Base-by-base conservation (phyloP, 1,139 yeast species). In the Spathaspora jeffriesii region DNA sequence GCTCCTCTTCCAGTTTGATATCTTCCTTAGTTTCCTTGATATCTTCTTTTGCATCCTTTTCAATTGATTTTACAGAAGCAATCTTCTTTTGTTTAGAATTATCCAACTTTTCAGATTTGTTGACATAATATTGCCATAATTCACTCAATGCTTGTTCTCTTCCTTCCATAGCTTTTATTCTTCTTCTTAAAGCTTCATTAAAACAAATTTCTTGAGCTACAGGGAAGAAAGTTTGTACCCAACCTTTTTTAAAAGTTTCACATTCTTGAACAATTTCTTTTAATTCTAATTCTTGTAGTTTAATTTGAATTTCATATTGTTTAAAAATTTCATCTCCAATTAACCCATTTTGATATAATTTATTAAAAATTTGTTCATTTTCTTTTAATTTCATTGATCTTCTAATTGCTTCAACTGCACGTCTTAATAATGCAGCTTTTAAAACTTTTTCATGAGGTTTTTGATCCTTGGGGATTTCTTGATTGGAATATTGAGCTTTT, bases 241-340 rank as follows among this genome's bases (percentile, higher is more conserved):
- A 92, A 23, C 90, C 95, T 45, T 82, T 79, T 62, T 88, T 88
- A 56, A 80, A 71, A 15, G 68, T 55, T 61, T 89, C 91, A 43
- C 96, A 89, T 65, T 90, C 97, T 47, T 65, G 70, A n/a, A 88
- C 85, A 47, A 91, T 77, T 48, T 86, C 92, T 63, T 84, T 81
- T 56, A 93, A 71, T 63, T 93, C 99, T 28, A 86, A 62, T 59
- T 91, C 95, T 57, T 86, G 87, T 53, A 90, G 65, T 66, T 90
- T 89, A 52, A 80, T 81, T 56, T 90, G 91, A 45, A 90, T 77
- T 56, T 83, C 85, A 66, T 79, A 91, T 58, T 95, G 85, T 63
- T 87, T 86, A 78, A 81, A 88, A 42, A 88, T 73, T 49, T 88
- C 96, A 60, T 93, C 98, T 31, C 97, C 97, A 52, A 93, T 84